These are phyloP conservation scores for Syzygium syzygioides DNA, from an alignment of 441 rosid genomes.

Conservation along the genomic window DNA sequence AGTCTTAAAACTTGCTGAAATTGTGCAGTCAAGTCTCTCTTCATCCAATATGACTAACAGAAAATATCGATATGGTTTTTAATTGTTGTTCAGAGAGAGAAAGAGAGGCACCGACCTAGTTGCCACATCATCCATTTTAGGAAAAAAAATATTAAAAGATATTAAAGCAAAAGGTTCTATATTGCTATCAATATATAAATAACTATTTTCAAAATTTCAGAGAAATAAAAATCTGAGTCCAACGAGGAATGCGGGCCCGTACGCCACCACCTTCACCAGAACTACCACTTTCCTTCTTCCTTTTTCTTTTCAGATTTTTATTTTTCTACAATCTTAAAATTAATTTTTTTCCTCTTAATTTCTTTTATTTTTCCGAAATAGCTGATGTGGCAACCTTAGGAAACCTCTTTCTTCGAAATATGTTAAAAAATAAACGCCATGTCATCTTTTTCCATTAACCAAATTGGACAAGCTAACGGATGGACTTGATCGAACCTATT, in stretches of 20 bases:
- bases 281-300: too few species aligned
- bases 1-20: too few species aligned
- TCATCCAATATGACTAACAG: too few species aligned
- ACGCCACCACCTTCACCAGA: too few species aligned
- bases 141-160: not conserved
- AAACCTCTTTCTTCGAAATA: not conserved
- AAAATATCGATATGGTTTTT: too few species aligned
- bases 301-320: not conserved
- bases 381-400: not conserved
- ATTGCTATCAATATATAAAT: not conserved
- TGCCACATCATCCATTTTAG: not conserved
- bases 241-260: too few species aligned
- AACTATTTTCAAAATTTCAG: fast-evolving
- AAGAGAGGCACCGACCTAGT: fast-evolving
- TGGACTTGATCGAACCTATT: not conserved
- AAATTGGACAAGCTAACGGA: not conserved
- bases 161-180: not conserved
- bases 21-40: too few species aligned
- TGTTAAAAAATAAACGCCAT: not conserved
- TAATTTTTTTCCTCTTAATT: not conserved
- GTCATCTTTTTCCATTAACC: not conserved
- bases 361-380: not conserved
- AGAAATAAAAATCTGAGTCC: not conserved
- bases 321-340: too few species aligned
- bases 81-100: not conserved